Base-by-base conservation (phyloP, 140 eudicot genomes). In the Senecio squalidus region DNA sequence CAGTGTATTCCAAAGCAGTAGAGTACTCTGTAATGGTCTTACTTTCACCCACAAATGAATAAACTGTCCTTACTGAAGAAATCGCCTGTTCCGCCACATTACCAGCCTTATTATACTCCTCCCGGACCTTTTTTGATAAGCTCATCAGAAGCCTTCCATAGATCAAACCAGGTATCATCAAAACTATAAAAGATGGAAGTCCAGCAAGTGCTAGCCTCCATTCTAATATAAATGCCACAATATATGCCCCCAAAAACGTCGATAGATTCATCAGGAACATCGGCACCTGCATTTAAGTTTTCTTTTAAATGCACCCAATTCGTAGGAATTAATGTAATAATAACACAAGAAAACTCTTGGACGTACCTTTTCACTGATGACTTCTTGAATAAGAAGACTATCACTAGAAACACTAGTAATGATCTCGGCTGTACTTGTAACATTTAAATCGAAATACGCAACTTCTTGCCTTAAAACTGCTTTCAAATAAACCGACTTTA, bases 381-480 rank as follows among this genome's bases (percentile, higher is more conserved):
- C 73, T 13, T 86, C 95, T 75, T 86, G 95, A 43, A 86, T 86
- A 0, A 79, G 51, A 22, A 80, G 85, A 31, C 88, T 80, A 36
- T 86, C 95, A 43, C 79, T 83, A 3, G 95, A 86, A 50, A 86
- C 86, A 64, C 86, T 83, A 0, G 79, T 67, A 21, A 86, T 83
- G 5, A 86, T 89, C 27, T 86, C 93, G 0, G 95, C 79, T 1
- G 93, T 86, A 63, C 93, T 80, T 22, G 84, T 75, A 3, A 80
- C 78, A 30, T 83, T 83, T 43, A 86, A 38, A 54, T 86, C 95
- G 24, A 86, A 86, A 79, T 86, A 86, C 14, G 80, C 85, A 0
- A 86, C 89, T 26, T 86, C 93, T 75, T 86, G 95, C 72, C 95
- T 70, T 62, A 86, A 64, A 45, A 86, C 82, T 4, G 95, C 95